Conservation (phyloP, 441 rosid genomes). For the Theobroma grandiflorum region DNA sequence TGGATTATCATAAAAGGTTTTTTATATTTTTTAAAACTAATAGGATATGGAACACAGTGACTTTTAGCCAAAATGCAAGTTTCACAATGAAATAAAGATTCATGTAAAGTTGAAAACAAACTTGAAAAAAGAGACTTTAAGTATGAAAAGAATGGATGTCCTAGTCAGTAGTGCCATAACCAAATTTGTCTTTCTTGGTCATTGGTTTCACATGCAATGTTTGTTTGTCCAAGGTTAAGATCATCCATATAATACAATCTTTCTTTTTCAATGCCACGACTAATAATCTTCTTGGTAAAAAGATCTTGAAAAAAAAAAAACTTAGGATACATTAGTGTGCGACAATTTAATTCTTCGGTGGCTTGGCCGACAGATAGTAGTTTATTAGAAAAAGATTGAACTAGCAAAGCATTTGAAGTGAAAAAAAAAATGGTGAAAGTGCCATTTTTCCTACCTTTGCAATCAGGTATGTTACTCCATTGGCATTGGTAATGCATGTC, state of each 20-base stretch:
- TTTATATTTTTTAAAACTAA: neutral
- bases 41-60: neutral
- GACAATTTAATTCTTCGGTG: neutral
- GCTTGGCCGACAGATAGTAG: neutral
- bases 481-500: neutral
- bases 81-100: neutral
- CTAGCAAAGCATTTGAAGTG: slow-evolving; percentile 3
- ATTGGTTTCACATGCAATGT: no score
- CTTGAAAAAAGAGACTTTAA: neutral
- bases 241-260: slow-evolving; percentile 5
- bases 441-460: neutral
- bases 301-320: slow-evolving; percentile 6
- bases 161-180: neutral
- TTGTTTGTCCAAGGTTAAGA: neutral
- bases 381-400: neutral
- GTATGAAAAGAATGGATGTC: slow-evolving; percentile 2
- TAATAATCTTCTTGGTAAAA: slow-evolving; percentile 20
- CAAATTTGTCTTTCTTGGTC: neutral
- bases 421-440: neutral
- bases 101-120: neutral
- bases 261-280: neutral
- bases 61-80: slow-evolving; percentile 18
- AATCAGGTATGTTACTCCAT: neutral
- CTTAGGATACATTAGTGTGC: neutral
- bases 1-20: neutral